phyloP scores from a whole-genome alignment of 768 basidiomycete genomes.

The Mycena epipterygia region DNA sequence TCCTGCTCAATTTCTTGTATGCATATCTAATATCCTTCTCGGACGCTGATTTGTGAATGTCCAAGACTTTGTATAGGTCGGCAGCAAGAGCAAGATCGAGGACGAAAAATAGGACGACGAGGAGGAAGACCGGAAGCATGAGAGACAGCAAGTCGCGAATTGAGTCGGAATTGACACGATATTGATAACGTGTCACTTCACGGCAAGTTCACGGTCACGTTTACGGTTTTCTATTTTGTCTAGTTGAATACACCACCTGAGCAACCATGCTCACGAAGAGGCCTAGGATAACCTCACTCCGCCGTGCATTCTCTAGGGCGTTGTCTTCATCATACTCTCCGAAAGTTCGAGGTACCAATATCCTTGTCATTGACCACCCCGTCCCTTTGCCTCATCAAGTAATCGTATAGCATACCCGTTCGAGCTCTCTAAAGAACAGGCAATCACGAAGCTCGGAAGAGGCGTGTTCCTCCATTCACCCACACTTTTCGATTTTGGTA shows the following conservation, averaged over 20 bases:
- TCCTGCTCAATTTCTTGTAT: constrained; percentile 90
- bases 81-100: constrained; percentile 62
- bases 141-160: no score
- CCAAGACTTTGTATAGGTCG: constrained; percentile 87
- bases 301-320: not conserved
- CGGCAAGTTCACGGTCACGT: not conserved
- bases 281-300: not conserved
- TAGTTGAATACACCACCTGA: not conserved
- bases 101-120: constrained; percentile 53
- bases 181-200: no score
- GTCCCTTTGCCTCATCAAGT: constrained; percentile 7
- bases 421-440: constrained; percentile 16
- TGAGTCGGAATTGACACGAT: no score
- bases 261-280: not conserved
- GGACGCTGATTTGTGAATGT: constrained; percentile 83
- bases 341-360: constrained; percentile 31
- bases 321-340: constrained; percentile 22
- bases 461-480: no score
- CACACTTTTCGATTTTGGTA: not conserved
- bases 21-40: constrained; percentile 93
- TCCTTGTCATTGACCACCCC: not conserved
- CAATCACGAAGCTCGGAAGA: not conserved
- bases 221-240: no score
- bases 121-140: constrained; percentile 51
- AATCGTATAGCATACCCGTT: constrained; percentile 25